A percentile compares a stretch with the other conserved stretches of the same genome.
Conservation (phyloP, 495 filamentous ascomycete genomes). For the Aspergillus asperescens region DNA sequence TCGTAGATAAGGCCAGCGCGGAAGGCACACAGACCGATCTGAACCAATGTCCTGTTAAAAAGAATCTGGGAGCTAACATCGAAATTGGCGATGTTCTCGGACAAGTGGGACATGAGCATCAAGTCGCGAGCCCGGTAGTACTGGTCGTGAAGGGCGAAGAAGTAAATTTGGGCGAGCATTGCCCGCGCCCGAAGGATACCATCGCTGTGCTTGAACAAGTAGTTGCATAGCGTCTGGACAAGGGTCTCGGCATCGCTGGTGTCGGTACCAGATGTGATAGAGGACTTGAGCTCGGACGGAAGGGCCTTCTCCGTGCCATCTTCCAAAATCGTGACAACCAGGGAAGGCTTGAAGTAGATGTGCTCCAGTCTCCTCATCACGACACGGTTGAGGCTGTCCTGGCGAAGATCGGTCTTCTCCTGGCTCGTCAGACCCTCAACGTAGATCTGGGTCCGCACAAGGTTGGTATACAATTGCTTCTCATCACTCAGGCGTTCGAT, state of each 20-base stretch:
- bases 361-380: conserved; percentile 94
- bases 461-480: conserved; percentile 83
- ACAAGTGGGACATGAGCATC: conserved; percentile 99
- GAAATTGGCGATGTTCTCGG: conserved; percentile 91
- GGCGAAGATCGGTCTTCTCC: conserved; percentile 63
- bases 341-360: conserved; percentile 97
- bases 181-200: conserved; percentile 93
- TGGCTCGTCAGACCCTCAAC: conserved; percentile 71
- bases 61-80: conserved; percentile 96
- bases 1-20: conserved; percentile 94
- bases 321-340: conserved; percentile 88
- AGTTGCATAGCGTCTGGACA: conserved; percentile 84
- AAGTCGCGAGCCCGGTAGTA: conserved; percentile 97
- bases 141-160: conserved; percentile 91
- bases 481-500: conserved; percentile 92
- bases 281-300: conserved; percentile 64
- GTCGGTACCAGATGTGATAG: conserved; percentile 66
- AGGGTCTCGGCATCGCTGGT: conserved; percentile 62
- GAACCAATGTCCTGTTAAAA: conserved; percentile 96
- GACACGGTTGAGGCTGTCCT: conserved; percentile 83
- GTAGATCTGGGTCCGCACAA: conserved; percentile 82
- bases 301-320: conserved; percentile 87
- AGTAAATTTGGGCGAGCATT: conserved; percentile 98
- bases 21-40: conserved; percentile 98
- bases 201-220: conserved; percentile 88